phyloP scores from a whole-genome alignment of 768 basidiomycete species.

The Lentinus tigrinus region DNA sequence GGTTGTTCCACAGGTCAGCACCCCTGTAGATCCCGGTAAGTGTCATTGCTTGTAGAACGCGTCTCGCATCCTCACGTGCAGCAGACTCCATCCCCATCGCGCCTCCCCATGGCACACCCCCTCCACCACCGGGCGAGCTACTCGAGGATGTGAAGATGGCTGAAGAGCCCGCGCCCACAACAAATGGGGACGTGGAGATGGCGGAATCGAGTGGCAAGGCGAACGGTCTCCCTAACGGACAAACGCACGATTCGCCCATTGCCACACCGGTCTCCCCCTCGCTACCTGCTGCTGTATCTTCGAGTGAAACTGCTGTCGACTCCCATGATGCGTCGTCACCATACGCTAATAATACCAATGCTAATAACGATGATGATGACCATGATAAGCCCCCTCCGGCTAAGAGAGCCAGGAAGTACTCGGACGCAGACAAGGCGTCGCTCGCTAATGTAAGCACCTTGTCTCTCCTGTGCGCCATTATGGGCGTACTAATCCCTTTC shows the following conservation, averaged over 20 bases:
- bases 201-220: constrained; percentile 25
- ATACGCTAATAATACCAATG: constrained; percentile 31
- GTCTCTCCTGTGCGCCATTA: constrained; percentile 45
- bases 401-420: constrained; percentile 75
- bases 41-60: constrained; percentile 21
- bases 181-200: constrained; percentile 23
- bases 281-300: constrained; percentile 28
- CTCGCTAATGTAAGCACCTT: constrained; percentile 66
- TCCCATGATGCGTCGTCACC: constrained; percentile 26
- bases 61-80: constrained; percentile 26
- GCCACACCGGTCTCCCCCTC: constrained; percentile 23
- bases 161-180: constrained; percentile 32
- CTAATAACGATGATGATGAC: constrained; percentile 42
- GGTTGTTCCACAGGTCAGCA: constrained; percentile 42
- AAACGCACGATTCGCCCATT: constrained; percentile 21
- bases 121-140: constrained; percentile 43
- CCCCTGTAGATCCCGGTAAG: constrained; percentile 52
- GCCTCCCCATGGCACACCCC: constrained; percentile 45
- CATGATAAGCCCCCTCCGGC: constrained; percentile 75
- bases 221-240: constrained; percentile 27
- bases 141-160: constrained; percentile 59
- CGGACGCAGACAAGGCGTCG: constrained; percentile 74
- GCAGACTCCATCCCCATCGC: constrained; percentile 42
- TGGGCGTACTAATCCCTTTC: constrained; percentile 52
- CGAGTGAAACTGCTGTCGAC: constrained; percentile 31